Conservation (phyloP, 768 basidiomycete species). For the Pisolithus marmoratus region DNA sequence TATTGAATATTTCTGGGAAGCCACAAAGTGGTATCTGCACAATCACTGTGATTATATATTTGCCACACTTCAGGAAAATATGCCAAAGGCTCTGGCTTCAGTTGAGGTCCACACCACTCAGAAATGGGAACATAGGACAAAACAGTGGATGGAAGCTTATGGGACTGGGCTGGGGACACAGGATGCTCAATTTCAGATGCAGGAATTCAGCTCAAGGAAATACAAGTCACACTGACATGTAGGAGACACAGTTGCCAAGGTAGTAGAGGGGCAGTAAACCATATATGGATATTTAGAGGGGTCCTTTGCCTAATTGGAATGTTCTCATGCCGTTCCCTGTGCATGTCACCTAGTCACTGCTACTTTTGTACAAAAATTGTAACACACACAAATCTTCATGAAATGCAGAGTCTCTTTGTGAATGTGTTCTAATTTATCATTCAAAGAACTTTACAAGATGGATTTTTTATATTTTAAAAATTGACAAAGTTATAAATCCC, state of each 20-base stretch:
- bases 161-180: slow-evolving; percentile 4
- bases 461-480: too few species aligned
- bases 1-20: too few species aligned
- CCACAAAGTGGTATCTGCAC: slow-evolving; percentile 1
- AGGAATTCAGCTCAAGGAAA: slow-evolving; percentile 10
- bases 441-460: too few species aligned
- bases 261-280: background rate
- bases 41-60: slow-evolving; percentile 21
- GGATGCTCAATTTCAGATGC: slow-evolving; percentile 11
- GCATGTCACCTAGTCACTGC: too few species aligned
- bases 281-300: background rate
- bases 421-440: too few species aligned
- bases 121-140: slow-evolving; percentile 11
- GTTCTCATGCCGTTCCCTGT: background rate
- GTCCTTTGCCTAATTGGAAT: background rate
- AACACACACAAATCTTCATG: too few species aligned
- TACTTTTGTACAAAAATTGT: too few species aligned
- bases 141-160: slow-evolving; percentile 15
- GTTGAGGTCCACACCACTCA: slow-evolving; percentile 9
- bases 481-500: too few species aligned
- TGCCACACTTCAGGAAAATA: slow-evolving; percentile 17
- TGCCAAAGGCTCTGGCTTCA: slow-evolving; percentile 18
- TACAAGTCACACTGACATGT: slow-evolving; percentile 9
- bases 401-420: too few species aligned
- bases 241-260: background rate